These are phyloP conservation scores for Jasminum sambac DNA, from an alignment of 257 asterid genomes.

Conservation along the genomic window DNA sequence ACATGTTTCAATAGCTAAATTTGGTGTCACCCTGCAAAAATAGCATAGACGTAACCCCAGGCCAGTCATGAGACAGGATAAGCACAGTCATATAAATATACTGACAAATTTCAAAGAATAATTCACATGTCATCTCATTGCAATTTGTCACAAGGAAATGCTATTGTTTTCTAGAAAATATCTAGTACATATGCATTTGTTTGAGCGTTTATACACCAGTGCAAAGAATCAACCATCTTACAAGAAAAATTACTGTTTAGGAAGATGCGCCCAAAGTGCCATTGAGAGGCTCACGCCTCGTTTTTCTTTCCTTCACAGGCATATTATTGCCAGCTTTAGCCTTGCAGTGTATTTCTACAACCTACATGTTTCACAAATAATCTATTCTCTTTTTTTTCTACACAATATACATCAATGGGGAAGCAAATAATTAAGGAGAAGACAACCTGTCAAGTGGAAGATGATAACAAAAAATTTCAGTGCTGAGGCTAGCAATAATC, in stretches of 20 bases:
- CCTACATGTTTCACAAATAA: background rate
- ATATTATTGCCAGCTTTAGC: background rate
- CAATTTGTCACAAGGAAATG: background rate
- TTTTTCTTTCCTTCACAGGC: background rate
- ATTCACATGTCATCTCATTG: background rate
- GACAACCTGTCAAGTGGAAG: background rate
- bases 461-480: background rate
- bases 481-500: background rate
- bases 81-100: background rate
- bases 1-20: background rate
- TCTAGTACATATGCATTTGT: background rate
- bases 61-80: conserved; percentile 4
- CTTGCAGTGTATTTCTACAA: background rate
- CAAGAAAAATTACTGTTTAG: too few species aligned
- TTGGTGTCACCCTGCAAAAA: background rate
- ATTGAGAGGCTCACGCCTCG: background rate
- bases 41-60: conserved; percentile 1
- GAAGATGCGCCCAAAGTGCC: background rate
- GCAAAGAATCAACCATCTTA: too few species aligned
- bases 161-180: background rate
- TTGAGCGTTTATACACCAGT: too few species aligned
- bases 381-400: background rate
- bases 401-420: background rate
- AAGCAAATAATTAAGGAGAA: background rate
- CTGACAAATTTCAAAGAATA: background rate